Percentiles rank a stretch among this genome's conserved stretches.
Conservation (phyloP, 768 basidiomycete species). For the Suillus spraguei region DNA sequence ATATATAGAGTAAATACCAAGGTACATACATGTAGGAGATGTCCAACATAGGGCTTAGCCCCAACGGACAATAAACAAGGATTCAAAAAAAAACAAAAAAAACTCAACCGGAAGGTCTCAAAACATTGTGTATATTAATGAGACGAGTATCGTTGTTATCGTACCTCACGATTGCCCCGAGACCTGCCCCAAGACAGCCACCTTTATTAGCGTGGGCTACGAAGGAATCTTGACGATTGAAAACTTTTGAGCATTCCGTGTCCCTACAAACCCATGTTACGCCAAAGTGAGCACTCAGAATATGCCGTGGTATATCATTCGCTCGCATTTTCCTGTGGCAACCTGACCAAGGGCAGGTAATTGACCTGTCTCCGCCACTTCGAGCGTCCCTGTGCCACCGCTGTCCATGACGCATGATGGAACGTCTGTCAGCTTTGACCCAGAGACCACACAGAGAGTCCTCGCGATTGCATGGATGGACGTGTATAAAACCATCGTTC, state of each 20-base stretch:
- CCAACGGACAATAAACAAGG: too few species aligned
- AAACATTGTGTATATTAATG: not conserved
- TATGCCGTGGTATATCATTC: not conserved
- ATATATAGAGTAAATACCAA: too few species aligned
- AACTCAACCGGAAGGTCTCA: too few species aligned
- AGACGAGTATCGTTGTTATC: not conserved
- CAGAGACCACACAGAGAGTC: constrained; percentile 8
- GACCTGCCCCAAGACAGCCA: not conserved
- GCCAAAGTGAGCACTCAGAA: not conserved
- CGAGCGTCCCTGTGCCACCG: constrained; percentile 1
- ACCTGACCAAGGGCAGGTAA: constrained; percentile 7
- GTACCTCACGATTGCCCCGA: not conserved
- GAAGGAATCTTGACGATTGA: not conserved
- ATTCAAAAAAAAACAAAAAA: too few species aligned
- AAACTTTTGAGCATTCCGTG: not conserved
- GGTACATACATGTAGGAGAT: too few species aligned
- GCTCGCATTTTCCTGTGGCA: constrained; percentile 1
- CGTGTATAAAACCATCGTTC: not conserved
- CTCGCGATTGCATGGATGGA: not conserved
- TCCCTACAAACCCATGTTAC: not conserved
- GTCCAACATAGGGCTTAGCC: too few species aligned
- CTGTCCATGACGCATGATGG: constrained; percentile 7
- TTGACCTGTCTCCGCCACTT: not conserved
- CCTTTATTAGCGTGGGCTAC: not conserved
- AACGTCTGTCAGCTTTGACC: constrained; percentile 9